Percentiles rank a stretch among this genome's conserved stretches.
Evolutionary conservation across 2,329 filamentous ascomycete species (phyloP).

Genomic region (Ophiocordyceps unilateralis): DNA sequence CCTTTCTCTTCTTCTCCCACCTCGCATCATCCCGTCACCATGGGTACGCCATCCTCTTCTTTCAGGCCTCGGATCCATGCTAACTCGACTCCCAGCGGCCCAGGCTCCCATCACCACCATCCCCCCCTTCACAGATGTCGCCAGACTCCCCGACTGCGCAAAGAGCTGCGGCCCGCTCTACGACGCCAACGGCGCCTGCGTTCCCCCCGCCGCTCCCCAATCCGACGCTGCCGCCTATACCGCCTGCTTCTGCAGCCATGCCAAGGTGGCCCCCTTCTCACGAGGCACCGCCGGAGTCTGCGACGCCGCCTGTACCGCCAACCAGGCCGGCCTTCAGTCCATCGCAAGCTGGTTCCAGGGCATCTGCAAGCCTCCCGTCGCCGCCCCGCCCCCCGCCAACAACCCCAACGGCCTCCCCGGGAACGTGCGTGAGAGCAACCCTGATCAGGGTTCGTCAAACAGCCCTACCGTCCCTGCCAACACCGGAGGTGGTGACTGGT

Average conservation of each 20-base stretch:
- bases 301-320: constrained; percentile 35
- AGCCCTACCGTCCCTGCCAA: constrained; percentile 1
- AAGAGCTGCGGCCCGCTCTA: constrained; percentile 40
- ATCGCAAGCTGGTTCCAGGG: constrained; percentile 55
- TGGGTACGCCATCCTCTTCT: not conserved
- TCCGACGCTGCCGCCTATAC: constrained; percentile 37
- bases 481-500: constrained; percentile 26
- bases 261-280: constrained; percentile 39
- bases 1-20: too few relatives aligned
- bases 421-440: constrained; percentile 5
- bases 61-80: not conserved
- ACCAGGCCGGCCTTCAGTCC: constrained; percentile 27
- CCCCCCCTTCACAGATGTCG: constrained; percentile 29
- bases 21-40: not conserved
- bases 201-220: constrained; percentile 35
- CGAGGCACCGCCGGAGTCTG: constrained; percentile 42
- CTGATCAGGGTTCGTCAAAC: constrained; percentile 2
- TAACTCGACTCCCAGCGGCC: not conserved
- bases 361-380: constrained; percentile 32
- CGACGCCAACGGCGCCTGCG: constrained; percentile 56
- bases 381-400: constrained; percentile 10
- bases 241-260: constrained; percentile 57
- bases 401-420: constrained; percentile 6
- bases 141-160: constrained; percentile 43
- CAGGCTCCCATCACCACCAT: constrained; percentile 27